Evolutionary conservation across 2,329 filamentous ascomycete species (phyloP).

Genomic region (Massarina eburnea): DNA sequence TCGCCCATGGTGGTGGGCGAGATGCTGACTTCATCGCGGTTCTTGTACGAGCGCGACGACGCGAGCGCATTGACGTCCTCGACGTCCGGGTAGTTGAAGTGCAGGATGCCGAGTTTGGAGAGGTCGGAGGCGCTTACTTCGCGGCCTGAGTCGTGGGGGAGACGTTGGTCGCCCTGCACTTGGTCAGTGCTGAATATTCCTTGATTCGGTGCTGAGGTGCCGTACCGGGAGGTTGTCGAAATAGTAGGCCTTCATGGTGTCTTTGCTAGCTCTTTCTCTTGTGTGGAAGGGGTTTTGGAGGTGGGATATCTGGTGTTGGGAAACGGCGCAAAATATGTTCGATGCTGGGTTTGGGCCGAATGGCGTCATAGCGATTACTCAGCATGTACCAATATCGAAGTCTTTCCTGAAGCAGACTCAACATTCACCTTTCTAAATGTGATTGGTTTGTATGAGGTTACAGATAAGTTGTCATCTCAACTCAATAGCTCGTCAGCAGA

Average conservation of each 20-base stretch:
- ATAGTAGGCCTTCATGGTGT: conserved; percentile 70
- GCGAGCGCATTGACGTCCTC: conserved; percentile 74
- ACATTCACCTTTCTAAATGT: too few species aligned
- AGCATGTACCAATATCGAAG: conserved; percentile 9
- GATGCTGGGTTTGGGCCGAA: conserved; percentile 31
- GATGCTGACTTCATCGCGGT: conserved; percentile 90
- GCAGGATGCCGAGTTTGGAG: conserved; percentile 74
- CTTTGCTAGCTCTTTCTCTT: conserved; percentile 2
- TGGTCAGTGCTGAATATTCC: conserved; percentile 14
- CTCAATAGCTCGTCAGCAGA: too few species aligned
- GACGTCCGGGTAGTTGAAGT: conserved; percentile 68
- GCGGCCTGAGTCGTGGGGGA: conserved; percentile 82
- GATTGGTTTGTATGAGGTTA: too few species aligned
- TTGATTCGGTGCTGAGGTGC: neutral
- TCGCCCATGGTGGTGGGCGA: conserved; percentile 83
- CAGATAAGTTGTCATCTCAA: too few species aligned
- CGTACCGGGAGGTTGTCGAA: conserved; percentile 66
- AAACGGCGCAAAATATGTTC: conserved; percentile 18
- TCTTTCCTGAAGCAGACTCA: too few species aligned
- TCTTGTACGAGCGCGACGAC: conserved; percentile 77
- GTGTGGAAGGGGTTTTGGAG: neutral
- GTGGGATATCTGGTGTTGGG: neutral
- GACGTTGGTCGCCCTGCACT: conserved; percentile 84
- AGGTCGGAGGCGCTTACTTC: conserved; percentile 67
- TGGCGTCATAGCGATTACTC: conserved; percentile 32